These are phyloP conservation scores for Ceriops decandra DNA, from an alignment of 345 rosid species.

Conservation along the genomic window DNA sequence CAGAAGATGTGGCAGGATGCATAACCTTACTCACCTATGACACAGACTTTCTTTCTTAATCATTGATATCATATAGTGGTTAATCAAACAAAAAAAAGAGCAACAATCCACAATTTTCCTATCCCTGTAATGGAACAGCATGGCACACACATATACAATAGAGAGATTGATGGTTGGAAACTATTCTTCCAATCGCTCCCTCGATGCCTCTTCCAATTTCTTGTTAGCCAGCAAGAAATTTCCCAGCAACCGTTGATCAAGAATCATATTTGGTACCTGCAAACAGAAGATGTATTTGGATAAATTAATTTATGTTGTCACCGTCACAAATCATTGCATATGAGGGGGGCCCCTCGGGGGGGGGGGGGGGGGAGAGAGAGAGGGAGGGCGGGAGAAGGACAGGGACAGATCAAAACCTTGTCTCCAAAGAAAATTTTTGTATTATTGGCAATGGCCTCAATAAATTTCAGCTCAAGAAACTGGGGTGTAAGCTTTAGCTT, in stretches of 20 bases:
- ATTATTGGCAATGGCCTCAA: constrained; percentile 77
- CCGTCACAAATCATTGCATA: not conserved
- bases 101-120: no score
- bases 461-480: constrained; percentile 84
- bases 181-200: not conserved
- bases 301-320: not conserved
- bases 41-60: no score
- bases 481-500: constrained; percentile 82
- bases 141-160: not conserved
- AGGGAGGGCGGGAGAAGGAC: not conserved
- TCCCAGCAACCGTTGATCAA: constrained; percentile 84
- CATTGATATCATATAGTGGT: no score
- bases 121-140: no score
- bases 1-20: no score
- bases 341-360: no score
- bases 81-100: no score
- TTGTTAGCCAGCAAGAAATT: constrained; percentile 47
- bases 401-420: constrained; percentile 42
- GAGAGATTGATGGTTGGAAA: not conserved
- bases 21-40: no score
- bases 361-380: no score
- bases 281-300: not conserved
- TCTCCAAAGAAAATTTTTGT: constrained; percentile 89
- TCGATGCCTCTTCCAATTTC: constrained; percentile 7
- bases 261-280: constrained; percentile 79